Evolutionary conservation across 1,284 basidiomycete genomes (phyloP).

Genomic region (Leccinum brunneo-olivaceum): DNA sequence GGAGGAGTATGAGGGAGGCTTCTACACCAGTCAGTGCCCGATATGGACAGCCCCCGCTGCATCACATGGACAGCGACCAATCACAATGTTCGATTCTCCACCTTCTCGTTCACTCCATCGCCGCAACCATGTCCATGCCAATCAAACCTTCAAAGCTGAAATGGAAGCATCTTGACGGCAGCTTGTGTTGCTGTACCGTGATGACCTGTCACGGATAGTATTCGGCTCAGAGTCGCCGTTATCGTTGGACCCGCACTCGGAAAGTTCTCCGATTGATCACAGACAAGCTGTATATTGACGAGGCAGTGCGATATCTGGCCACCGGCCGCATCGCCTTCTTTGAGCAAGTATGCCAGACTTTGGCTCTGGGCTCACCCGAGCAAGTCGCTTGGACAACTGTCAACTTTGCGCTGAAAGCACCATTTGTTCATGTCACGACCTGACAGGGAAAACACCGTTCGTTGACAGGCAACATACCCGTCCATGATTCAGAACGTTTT

Average conservation of each 20-base stretch:
- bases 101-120: conserved; percentile 18
- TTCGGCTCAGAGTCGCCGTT: too few species aligned
- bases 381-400: too few species aligned
- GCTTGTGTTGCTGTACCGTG: not conserved
- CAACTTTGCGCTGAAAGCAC: too few species aligned
- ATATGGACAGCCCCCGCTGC: conserved; percentile 26
- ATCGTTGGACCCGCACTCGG: too few species aligned
- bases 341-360: too few species aligned
- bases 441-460: not conserved
- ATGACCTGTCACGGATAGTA: too few species aligned
- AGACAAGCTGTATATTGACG: too few species aligned
- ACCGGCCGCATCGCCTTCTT: conserved; percentile 3
- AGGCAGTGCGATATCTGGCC: too few species aligned
- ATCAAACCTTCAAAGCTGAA: conserved; percentile 27
- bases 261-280: too few species aligned
- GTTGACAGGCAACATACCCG: not conserved
- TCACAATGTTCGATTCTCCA: conserved; percentile 9
- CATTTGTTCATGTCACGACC: too few species aligned
- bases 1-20: not conserved
- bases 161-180: conserved; percentile 24
- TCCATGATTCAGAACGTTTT: conserved; percentile 2
- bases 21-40: too few species aligned
- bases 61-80: conserved; percentile 47
- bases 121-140: conserved; percentile 19
- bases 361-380: too few species aligned